phyloP scores from a whole-genome alignment of 345 rosid species.

The Heritiera littoralis region DNA sequence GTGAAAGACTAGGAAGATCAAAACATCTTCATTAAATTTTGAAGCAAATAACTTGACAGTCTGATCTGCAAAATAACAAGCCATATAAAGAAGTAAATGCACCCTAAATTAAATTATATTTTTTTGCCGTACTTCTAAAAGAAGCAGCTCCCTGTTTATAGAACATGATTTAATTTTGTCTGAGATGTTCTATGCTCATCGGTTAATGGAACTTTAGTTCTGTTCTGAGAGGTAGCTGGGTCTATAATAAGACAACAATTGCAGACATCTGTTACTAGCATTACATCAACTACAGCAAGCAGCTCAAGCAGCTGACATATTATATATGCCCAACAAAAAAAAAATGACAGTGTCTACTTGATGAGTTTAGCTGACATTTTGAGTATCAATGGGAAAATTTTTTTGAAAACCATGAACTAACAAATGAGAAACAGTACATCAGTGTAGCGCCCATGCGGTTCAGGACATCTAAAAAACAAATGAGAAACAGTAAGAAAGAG shows the following conservation, averaged over 20 bases:
- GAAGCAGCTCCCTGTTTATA: not conserved
- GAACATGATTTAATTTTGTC: not conserved
- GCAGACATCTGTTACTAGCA: too few species aligned
- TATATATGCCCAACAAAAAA: not conserved
- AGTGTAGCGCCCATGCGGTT: too few species aligned
- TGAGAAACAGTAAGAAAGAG: not conserved
- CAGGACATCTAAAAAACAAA: too few species aligned
- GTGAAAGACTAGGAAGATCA: not conserved
- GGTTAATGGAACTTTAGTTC: not conserved
- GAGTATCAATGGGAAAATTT: not conserved
- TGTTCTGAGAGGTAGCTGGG: not conserved
- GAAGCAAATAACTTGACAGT: not conserved
- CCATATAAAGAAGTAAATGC: not conserved
- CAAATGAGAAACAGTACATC: too few species aligned
- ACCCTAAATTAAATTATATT: not conserved
- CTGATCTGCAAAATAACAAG: not conserved
- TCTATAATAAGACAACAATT: not conserved
- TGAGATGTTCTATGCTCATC: not conserved
- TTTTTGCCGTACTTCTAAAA: not conserved
- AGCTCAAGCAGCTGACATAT: too few species aligned
- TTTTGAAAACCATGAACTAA: not conserved
- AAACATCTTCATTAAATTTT: too few species aligned
- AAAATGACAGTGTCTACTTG: not conserved
- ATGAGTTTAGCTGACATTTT: not conserved
- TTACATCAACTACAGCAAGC: too few species aligned